Evolutionary conservation across 2,329 filamentous ascomycete genomes (phyloP), one percentile per base, ranked within the genome.

Genomic region (Lachnellula subtilissima): DNA sequence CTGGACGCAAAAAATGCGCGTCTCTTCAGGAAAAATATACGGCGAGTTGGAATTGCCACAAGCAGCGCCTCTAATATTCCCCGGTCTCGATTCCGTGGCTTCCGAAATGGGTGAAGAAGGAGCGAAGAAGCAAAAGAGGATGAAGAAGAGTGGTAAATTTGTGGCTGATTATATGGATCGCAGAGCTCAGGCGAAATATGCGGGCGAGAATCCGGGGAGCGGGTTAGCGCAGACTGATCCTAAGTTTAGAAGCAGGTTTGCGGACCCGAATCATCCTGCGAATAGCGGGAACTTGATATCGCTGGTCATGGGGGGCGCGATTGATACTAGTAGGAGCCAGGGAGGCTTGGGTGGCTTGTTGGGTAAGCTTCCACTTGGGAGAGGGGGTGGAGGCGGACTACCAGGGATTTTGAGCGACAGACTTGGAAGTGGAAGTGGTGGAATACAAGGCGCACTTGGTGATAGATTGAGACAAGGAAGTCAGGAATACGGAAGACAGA

Each of bases 211-310:
- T 53, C 76, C 76, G 0, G 70, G 69, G 42, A 74, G 71, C 15
- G 60, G 65, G 2, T 64, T 80, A 1, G 65, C 70, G 58, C 63
- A 42, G 2, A 61, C 59, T 7, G 59, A 69, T 51, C 65, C 68
- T 0, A 65, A 69, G 22, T 80, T 81, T 59, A 67, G 70, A 0
- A 79, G 75, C 4, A 71, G 76, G 22, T 79, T 76, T 60, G 73
- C 75, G 7, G 78, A 83, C 58, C 79, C 79, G 0, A 78, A 74
- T 57, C 75, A 81, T 58, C 72, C 78, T 0, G 76, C 75, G 35
- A 78, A 75, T 60, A 78, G 72, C 28, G 79, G 79, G 2, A 74
- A 73, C 6, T 65, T 80, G 8, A 62, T 80, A 3, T 70, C 74
- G 0, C 64, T 81, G 2, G 59, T 80, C 2, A 78, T 74, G 0